Percentiles rank a stretch among this genome's conserved stretches.
Conservation (phyloP, 495 filamentous ascomycete genomes). For the Penicillium soppii region DNA sequence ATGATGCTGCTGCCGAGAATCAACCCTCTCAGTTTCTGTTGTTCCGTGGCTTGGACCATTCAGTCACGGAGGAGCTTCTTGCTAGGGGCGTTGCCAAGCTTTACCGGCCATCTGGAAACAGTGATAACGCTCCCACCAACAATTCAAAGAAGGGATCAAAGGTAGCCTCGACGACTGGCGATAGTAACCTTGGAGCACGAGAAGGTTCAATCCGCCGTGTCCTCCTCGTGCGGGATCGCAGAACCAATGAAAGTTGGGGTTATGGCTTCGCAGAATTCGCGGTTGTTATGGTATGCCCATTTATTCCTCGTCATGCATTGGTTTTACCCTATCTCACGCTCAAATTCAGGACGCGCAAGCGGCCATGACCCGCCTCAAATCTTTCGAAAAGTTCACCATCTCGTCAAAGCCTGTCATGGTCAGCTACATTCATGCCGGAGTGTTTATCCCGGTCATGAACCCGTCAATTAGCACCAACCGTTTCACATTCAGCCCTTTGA, state of each 20-base stretch:
- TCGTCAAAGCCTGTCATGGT: constrained; percentile 72
- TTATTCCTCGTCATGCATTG: background rate
- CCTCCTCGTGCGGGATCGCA: constrained; percentile 73
- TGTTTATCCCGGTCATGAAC: constrained; percentile 76
- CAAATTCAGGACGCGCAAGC: constrained; percentile 72
- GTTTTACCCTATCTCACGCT: constrained; percentile 1
- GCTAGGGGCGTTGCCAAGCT: constrained; percentile 80
- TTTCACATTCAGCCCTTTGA: constrained; percentile 72
- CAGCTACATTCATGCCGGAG: constrained; percentile 81
- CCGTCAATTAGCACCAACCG: constrained; percentile 49
- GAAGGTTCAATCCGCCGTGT: constrained; percentile 76
- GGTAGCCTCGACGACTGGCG: constrained; percentile 71
- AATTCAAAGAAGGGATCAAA: constrained; percentile 58
- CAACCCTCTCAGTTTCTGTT: constrained; percentile 80
- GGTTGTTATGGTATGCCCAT: constrained; percentile 48
- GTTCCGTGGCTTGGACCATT: constrained; percentile 69
- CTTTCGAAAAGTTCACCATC: constrained; percentile 81
- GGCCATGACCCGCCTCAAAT: constrained; percentile 71
- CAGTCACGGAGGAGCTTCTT: constrained; percentile 74
- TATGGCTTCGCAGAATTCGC: constrained; percentile 91
- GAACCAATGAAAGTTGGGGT: constrained; percentile 74
- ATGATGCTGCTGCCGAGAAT: constrained; percentile 73
- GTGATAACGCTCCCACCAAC: constrained; percentile 16
- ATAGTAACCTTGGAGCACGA: constrained; percentile 71
- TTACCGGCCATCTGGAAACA: constrained; percentile 50